Evolutionary conservation across 2,329 filamentous ascomycete genomes (phyloP), one percentile per base, ranked within the genome.

Genomic region (Apiospora marii): DNA sequence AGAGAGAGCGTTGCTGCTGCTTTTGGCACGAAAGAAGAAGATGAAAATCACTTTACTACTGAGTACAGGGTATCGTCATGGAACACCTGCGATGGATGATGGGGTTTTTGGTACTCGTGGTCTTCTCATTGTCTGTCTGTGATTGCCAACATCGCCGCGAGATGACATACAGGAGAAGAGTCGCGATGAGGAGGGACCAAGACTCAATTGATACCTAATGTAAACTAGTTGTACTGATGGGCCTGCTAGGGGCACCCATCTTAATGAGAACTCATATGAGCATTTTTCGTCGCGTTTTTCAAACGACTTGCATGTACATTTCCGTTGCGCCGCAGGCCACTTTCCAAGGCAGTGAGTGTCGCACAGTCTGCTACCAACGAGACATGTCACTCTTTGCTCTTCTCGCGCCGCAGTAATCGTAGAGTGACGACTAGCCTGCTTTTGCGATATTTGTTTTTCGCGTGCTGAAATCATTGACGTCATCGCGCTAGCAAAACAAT

Each of bases 401-500:
- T 48, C 14, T 7, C 19, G 46, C 7, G 37, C 7, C 6, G 6
- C 1, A 58, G 7, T 16, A 30, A 16, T 34, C 27, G 14, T 8
- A 22, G 4, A 22, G 53, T 34, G 27, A 24, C 22, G 22, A 58
- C 27, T 61, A 30, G 27, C 27, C 51, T 34, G 6, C 30, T 61
- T 61, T 61, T 30, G 27, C 53, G 16, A 61, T 53, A 7, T 37
- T 61, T 58, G 16, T 3, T 7, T 10, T 22, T 41, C 37, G 37
- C 37, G 7, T 27, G 19, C 27, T 61, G 46, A 61, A 61, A 34
- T 61, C 53, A 61, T 61, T 37, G 53, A 61, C 53, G 53, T 61
- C 53, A 61, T 61, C 30, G 5, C 53, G 53, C 53, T 61, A 61
- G 16, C 7, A 61, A 30, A 34, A 27, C 30, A 37, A 61, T 27